Conservation (phyloP, 768 basidiomycete species). For the Boletus reticulatus region DNA sequence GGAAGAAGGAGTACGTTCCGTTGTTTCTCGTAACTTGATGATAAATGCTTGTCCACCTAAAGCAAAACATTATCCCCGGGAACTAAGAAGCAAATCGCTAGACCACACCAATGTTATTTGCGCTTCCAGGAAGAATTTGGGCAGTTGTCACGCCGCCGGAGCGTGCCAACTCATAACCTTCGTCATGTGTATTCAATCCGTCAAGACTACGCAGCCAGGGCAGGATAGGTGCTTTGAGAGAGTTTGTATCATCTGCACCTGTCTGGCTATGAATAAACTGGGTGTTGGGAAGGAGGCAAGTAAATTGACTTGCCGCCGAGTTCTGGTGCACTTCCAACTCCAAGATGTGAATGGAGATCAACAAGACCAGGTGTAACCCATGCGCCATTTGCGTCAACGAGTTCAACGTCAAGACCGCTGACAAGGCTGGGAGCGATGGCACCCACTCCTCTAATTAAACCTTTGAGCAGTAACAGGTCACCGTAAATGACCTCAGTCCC, state of each 20-base stretch:
- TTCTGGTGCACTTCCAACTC: constrained; percentile 36
- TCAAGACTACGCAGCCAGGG: constrained; percentile 59
- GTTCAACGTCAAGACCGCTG: constrained; percentile 30
- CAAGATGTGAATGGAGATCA: constrained; percentile 50
- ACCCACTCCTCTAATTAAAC: constrained; percentile 62
- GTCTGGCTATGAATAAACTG: not conserved
- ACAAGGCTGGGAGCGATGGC: constrained; percentile 30
- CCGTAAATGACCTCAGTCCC: constrained; percentile 65
- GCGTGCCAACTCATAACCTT: constrained; percentile 37
- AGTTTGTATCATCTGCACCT: constrained; percentile 58
- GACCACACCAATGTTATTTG: constrained; percentile 20
- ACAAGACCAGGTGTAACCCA: constrained; percentile 81
- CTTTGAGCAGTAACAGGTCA: constrained; percentile 69
- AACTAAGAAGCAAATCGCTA: not conserved
- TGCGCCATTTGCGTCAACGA: constrained; percentile 61
- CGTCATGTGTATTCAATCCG: constrained; percentile 45
- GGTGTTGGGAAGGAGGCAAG: not conserved
- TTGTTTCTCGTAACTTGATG: constrained; percentile 48
- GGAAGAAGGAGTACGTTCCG: constrained; percentile 44
- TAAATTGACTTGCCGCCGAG: constrained; percentile 25
- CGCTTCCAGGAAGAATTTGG: constrained; percentile 48
- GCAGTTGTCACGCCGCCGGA: constrained; percentile 49
- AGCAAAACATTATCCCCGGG: not conserved
- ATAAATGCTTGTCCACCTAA: constrained; percentile 50
- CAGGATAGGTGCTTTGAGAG: constrained; percentile 52